Conservation (phyloP, 2,329 filamentous ascomycete species). For the Pseudocercospora cruenta region DNA sequence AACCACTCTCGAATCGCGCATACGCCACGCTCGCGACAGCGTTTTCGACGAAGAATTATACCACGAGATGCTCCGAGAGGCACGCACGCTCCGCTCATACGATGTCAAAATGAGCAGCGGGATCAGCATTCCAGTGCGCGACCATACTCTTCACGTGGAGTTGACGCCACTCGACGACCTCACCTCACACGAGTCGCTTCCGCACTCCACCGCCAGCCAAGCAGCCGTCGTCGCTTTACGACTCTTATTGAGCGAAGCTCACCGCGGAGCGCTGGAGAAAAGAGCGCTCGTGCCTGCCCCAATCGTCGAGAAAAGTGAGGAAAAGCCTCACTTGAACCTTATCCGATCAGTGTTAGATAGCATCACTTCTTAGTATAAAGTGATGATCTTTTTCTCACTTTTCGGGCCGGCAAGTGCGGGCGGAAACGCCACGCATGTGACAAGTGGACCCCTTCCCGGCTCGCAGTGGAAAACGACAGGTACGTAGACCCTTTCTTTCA, state of each 20-base stretch:
- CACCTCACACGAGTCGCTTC: neutral
- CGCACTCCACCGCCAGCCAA: constrained; percentile 45
- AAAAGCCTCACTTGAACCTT: constrained; percentile 56
- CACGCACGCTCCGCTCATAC: constrained; percentile 70
- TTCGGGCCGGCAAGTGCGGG: neutral
- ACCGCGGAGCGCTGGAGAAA: constrained; percentile 72
- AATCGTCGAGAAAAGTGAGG: constrained; percentile 54
- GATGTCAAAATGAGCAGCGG: constrained; percentile 65
- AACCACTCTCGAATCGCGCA: constrained; percentile 66
- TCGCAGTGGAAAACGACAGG: neutral
- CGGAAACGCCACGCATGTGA: neutral
- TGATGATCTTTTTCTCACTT: neutral
- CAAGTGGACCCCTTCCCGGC: neutral
- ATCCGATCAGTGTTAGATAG: constrained; percentile 60
- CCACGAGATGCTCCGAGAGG: constrained; percentile 84
- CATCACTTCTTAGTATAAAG: neutral
- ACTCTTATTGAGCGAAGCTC: constrained; percentile 76
- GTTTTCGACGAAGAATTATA: constrained; percentile 85
- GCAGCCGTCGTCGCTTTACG: constrained; percentile 69
- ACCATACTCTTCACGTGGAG: constrained; percentile 61
- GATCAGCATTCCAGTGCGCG: constrained; percentile 38
- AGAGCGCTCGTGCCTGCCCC: constrained; percentile 68
- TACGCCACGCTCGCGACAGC: constrained; percentile 76
- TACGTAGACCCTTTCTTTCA: neutral
- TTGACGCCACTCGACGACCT: constrained; percentile 58